Percentiles rank a stretch among this genome's conserved stretches.
These are phyloP conservation scores for Arthrobotrys sinensis DNA, from an alignment of 2,329 filamentous ascomycete genomes.

Conservation along the genomic window DNA sequence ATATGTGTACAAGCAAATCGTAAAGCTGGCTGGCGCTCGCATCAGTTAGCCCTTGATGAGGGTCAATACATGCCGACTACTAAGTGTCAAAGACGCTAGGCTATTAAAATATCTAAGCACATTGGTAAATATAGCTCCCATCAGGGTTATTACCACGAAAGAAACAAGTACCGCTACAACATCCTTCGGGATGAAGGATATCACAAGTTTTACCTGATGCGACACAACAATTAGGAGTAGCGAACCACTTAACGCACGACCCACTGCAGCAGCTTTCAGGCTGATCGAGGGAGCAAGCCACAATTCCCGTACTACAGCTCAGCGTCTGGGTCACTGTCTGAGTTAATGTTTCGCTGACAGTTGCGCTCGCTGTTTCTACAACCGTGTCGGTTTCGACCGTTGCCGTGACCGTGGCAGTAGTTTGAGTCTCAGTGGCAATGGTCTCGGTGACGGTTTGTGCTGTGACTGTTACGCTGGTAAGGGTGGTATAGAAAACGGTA, in stretches of 20 bases:
- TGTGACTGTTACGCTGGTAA: slow-evolving; percentile 12
- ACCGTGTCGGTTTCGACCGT: not conserved
- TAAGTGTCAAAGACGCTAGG: too few species aligned
- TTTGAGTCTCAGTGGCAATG: slow-evolving; percentile 17
- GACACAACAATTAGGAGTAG: not conserved
- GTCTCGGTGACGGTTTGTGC: slow-evolving; percentile 9
- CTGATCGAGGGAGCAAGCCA: not conserved
- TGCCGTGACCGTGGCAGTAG: slow-evolving; percentile 3
- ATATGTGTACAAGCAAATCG: too few species aligned
- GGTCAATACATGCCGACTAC: too few species aligned
- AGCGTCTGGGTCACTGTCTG: not conserved
- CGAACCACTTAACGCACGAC: slow-evolving; percentile 24
- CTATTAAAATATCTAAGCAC: not conserved
- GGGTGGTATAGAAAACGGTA: slow-evolving; percentile 6
- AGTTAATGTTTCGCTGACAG: not conserved
- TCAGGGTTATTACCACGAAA: not conserved
- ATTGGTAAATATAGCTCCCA: not conserved
- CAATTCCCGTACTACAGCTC: slow-evolving; percentile 10
- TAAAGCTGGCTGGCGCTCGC: too few species aligned
- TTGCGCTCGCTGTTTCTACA: not conserved
- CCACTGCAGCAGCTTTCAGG: slow-evolving; percentile 27
- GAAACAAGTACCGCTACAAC: slow-evolving; percentile 25
- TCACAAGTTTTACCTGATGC: not conserved
- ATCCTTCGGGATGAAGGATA: slow-evolving; percentile 8
- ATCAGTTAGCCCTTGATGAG: too few species aligned